Evolutionary conservation across 2,329 filamentous ascomycete species (phyloP).

Genomic region (Chaetomium sp.): DNA sequence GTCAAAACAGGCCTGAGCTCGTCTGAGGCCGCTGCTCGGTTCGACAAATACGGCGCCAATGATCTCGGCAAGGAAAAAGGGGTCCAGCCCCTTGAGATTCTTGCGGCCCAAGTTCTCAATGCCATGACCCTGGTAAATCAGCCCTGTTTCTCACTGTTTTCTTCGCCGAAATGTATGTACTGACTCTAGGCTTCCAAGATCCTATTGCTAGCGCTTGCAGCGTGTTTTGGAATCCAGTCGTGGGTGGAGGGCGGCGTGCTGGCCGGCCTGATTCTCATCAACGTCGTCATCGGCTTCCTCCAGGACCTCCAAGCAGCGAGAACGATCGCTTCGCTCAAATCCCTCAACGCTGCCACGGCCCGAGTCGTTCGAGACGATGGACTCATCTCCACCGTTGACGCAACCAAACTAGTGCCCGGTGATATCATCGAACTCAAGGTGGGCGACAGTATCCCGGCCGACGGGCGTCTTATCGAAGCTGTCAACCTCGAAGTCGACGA

Average conservation of each 20-base stretch:
- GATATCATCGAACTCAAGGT: constrained; percentile 69
- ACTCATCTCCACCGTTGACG: constrained; percentile 63
- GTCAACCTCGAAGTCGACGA: constrained; percentile 79
- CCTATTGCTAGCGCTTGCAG: constrained; percentile 72
- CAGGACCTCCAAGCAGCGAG: constrained; percentile 65
- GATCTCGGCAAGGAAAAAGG: constrained; percentile 71
- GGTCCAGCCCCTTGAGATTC: constrained; percentile 70
- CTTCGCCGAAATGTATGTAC: constrained; percentile 37
- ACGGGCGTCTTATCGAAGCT: constrained; percentile 60
- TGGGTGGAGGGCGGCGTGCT: constrained; percentile 70
- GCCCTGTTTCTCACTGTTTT: constrained; percentile 32
- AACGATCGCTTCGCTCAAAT: constrained; percentile 62
- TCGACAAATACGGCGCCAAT: constrained; percentile 65
- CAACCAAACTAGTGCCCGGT: constrained; percentile 57
- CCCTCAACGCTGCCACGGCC: constrained; percentile 61
- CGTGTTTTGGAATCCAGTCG: constrained; percentile 66
- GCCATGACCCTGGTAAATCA: constrained; percentile 69
- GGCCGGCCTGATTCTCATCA: constrained; percentile 66
- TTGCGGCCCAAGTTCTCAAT: constrained; percentile 73
- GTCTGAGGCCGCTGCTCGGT: constrained; percentile 59
- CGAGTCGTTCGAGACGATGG: constrained; percentile 56
- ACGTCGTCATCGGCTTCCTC: constrained; percentile 65
- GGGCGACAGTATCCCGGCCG: constrained; percentile 74
- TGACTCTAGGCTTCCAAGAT: constrained; percentile 50
- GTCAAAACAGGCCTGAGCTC: constrained; percentile 67